A percentile compares a stretch with the other conserved stretches of the same genome.
phyloP scores from a whole-genome alignment of 352 stramenopile species.

The Globisporangium orthogonon region DNA sequence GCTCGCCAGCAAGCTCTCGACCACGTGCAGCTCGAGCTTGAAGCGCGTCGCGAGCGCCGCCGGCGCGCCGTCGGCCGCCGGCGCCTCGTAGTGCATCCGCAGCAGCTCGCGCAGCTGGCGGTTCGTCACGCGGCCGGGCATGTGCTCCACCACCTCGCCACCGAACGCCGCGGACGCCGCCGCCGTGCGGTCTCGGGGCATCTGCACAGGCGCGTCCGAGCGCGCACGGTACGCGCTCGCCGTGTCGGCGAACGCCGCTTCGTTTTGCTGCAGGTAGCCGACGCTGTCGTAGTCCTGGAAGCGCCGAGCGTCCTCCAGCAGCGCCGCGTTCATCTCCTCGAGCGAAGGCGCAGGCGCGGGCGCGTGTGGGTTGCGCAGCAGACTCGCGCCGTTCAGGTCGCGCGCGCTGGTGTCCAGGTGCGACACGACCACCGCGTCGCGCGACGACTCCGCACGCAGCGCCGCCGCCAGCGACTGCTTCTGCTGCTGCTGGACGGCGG shows the following conservation, averaged over 20 bases:
- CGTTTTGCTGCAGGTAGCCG: constrained; percentile 43
- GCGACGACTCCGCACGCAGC: constrained; percentile 32
- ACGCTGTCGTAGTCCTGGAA: constrained; percentile 58
- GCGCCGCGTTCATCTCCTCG: constrained; percentile 48
- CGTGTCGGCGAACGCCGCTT: constrained; percentile 43
- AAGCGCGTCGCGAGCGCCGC: constrained; percentile 49
- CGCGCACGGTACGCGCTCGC: constrained; percentile 54
- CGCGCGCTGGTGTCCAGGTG: constrained; percentile 16
- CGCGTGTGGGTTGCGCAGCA: constrained; percentile 15
- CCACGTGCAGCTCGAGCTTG: constrained; percentile 22
- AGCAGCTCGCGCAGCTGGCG: constrained; percentile 49
- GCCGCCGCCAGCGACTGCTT: background rate
- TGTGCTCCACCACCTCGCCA: constrained; percentile 23
- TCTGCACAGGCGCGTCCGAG: constrained; percentile 29
- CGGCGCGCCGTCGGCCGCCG: constrained; percentile 33
- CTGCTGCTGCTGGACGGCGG: background rate
- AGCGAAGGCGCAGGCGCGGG: constrained; percentile 17
- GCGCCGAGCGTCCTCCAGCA: constrained; percentile 41
- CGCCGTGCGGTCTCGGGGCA: constrained; percentile 49
- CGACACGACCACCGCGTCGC: constrained; percentile 26
- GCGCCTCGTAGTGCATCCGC: constrained; percentile 59
- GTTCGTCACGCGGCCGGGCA: constrained; percentile 45
- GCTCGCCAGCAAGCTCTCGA: constrained; percentile 28
- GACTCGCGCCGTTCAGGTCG: constrained; percentile 16
- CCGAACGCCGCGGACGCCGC: constrained; percentile 30